Percentiles rank a stretch among this genome's conserved stretches.
These are phyloP conservation scores for Solanum bulbocastanum DNA, from an alignment of 257 asterid species.

Conservation along the genomic window DNA sequence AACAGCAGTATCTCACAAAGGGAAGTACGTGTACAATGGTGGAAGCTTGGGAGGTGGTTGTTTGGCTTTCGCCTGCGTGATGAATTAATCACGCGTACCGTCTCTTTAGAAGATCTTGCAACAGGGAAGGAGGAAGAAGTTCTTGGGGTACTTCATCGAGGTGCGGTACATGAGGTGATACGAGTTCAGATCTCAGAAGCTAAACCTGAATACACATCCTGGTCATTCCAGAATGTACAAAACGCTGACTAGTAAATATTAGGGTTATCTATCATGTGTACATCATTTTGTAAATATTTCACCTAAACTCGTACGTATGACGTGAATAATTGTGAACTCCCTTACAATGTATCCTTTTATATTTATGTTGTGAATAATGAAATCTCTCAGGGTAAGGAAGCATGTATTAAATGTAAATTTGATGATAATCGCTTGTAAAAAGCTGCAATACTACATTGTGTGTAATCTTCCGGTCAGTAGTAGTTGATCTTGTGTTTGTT, in stretches of 20 bases:
- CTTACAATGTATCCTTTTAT: neutral
- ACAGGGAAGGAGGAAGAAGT: slow-evolving; percentile 34
- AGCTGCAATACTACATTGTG: neutral
- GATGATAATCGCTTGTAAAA: neutral
- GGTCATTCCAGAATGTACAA: slow-evolving; percentile 40
- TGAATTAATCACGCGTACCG: slow-evolving; percentile 36
- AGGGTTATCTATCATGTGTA: neutral
- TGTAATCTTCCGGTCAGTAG: neutral
- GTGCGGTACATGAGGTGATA: slow-evolving; percentile 69
- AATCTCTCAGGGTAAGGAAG: neutral
- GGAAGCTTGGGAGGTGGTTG: slow-evolving; percentile 88
- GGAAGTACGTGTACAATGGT: slow-evolving; percentile 68
- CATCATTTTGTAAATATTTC: neutral
- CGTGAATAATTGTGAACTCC: neutral
- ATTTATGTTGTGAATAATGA: neutral
- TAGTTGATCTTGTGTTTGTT: neutral
- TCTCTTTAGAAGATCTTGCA: slow-evolving; percentile 42
- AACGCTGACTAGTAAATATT: slow-evolving; percentile 3
- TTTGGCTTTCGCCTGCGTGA: slow-evolving; percentile 63
- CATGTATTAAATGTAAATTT: neutral
- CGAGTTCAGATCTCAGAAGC: slow-evolving; percentile 58
- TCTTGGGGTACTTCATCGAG: slow-evolving; percentile 67
- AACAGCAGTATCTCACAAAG: slow-evolving; percentile 43
- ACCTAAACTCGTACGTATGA: neutral
- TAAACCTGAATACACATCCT: slow-evolving; percentile 34